Evolutionary conservation across 2,329 filamentous ascomycete species (phyloP), one percentile per base, ranked within the genome.

Genomic region (Nannizziopsis arthrosporioides): DNA sequence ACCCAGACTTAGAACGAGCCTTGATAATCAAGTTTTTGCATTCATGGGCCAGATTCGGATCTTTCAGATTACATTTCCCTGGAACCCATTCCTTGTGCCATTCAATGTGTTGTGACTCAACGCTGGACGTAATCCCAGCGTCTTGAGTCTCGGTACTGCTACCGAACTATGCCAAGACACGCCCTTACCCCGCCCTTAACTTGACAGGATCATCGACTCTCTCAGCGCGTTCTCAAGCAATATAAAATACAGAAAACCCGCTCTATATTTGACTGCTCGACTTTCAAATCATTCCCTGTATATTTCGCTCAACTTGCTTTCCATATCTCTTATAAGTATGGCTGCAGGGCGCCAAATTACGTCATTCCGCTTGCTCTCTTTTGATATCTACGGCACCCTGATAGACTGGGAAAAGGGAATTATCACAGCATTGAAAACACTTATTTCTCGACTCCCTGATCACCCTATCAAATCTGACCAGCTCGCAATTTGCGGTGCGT

Each of bases 361-460:
- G 31, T 59, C 67, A 46, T 74, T 71, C 61, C 66, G 65, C 18
- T 64, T 77, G 51, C 75, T 86, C 43, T 80, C 78, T 57, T 87
- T 89, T 65, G 84, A 90, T 65, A 80, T 84, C 68, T 89, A 85
- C 63, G 84, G 84, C 62, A 90, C 85, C 0, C 73, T 89, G 2
- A 77, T 89, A 51, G 82, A 89, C 69, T 87, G 82, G 83, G 81
- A 87, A 62, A 61, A 68, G n/a, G 82, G 82, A 50, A 74, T 86
- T 49, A 63, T 74, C 44, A 54, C 63, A 2, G 71, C 74, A 2
- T 70, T 87, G 1, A 49, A 63, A 31, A 64, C 68, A 8, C 59
- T 71, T 3, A 58, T 63, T 22, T 60, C 71, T 22, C 64, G 61
- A n/a, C 64, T 74, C 0, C 65, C 69, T 0, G 22, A 61, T 5